Base-by-base conservation (phyloP, 495 filamentous ascomycete genomes). In the Trypethelium eluteriae region DNA sequence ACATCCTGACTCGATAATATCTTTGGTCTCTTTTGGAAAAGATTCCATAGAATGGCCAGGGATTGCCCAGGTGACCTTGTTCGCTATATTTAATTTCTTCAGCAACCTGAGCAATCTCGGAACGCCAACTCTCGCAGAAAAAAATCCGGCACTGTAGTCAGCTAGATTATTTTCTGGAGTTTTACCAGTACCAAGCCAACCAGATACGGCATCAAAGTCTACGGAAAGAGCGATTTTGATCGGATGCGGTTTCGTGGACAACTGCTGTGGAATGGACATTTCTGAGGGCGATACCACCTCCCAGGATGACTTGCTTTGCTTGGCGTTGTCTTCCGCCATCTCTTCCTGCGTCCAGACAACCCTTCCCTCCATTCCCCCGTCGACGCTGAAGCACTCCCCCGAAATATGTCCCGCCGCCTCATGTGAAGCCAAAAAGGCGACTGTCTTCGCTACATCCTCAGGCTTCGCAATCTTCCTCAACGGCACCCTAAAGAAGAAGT, bases 11-110 rank as follows among this genome's bases (percentile, higher is more conserved):
- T 82, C 79, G 2, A 86, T 75, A 44, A 88, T 83, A 34, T 77
- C 75, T 39, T 79, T 76, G 2, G 82, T 80, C 66, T 83, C 77
- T 1, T 79, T 74, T 0, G 83, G 84, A 71, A 87, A 88, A 14
- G 79, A 84, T 67, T 88, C 85, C 64, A 83, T 78, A 1, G 82
- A 84, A 72, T 88, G 85, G 7, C 85, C 85, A 0, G 85, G 85
- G 32, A 88, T 80, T 69, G 86, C 87, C 85, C 85, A 88, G 3
- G 85, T 85, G 18, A 83, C 77, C 38, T 80, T 80, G 4, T 83
- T 75, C 4, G 80, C 74, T 44, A 87, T 79, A 10, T 71, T 71
- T 49, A 82, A 78, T 69, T 83, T 85, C 38, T 79, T 76, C 67
- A 88, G 80, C 61, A 88, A 76, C 49, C 81, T 83, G 5, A 88